phyloP scores from a whole-genome alignment of 2,329 filamentous ascomycete species.

The Sporothrix protearum region DNA sequence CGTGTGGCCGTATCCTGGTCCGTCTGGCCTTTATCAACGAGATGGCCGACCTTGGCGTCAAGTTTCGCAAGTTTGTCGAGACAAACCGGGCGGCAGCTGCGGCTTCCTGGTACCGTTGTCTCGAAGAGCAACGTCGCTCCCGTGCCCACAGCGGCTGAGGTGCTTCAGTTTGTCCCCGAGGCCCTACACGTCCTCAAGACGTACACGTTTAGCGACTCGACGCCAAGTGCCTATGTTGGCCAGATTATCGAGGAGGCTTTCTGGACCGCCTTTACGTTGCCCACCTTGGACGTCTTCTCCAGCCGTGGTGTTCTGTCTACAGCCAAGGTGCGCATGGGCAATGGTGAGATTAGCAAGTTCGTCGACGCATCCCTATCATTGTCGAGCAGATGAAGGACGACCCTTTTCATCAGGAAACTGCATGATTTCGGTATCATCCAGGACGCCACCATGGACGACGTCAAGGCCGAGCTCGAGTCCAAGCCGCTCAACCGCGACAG shows the following conservation, averaged over 20 bases:
- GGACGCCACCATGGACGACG: constrained; percentile 81
- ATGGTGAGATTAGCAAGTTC: constrained; percentile 65
- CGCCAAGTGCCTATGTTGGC: constrained; percentile 77
- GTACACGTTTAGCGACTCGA: constrained; percentile 85
- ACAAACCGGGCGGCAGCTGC: constrained; percentile 27
- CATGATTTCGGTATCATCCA: constrained; percentile 83
- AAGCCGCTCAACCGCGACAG: constrained; percentile 78
- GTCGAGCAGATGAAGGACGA: constrained; percentile 69
- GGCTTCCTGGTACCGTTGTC: neutral
- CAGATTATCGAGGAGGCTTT: constrained; percentile 91
- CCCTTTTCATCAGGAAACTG: constrained; percentile 75
- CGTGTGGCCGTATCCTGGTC: constrained; percentile 82
- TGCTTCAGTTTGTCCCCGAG: constrained; percentile 68
- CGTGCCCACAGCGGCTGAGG: constrained; percentile 51
- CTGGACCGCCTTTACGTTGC: constrained; percentile 83
- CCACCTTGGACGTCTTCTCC: constrained; percentile 82
- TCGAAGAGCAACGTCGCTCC: constrained; percentile 9
- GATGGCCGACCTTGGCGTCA: constrained; percentile 70
- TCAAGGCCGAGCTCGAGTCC: constrained; percentile 75
- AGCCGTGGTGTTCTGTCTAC: constrained; percentile 84
- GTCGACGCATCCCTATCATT: constrained; percentile 82
- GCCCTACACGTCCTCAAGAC: constrained; percentile 81
- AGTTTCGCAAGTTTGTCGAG: constrained; percentile 45
- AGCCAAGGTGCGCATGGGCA: constrained; percentile 71
- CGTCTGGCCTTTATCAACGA: constrained; percentile 84